Percentiles rank a stretch among this genome's conserved stretches.
These are phyloP conservation scores for Mycena metata DNA, from an alignment of 768 basidiomycete species.

Conservation along the genomic window DNA sequence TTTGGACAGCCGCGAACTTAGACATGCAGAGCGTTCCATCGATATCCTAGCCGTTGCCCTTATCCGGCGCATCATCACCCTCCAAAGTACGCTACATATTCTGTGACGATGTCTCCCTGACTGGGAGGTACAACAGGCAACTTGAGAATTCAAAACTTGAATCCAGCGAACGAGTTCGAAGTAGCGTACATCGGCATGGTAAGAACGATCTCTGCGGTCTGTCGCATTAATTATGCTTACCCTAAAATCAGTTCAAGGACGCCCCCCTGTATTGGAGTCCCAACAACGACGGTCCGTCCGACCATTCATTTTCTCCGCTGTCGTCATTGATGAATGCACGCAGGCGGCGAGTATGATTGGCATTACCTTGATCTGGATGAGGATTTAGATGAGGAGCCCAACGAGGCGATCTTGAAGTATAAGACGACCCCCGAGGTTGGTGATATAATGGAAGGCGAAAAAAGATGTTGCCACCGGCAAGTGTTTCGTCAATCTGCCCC, in stretches of 20 bases:
- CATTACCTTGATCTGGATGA: background rate
- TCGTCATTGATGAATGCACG: background rate
- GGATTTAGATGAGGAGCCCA: background rate
- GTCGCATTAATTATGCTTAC: background rate
- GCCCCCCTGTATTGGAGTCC: background rate
- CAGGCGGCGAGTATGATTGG: background rate
- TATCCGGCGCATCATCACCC: background rate
- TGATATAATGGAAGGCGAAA: background rate
- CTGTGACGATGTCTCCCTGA: background rate
- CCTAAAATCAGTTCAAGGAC: background rate
- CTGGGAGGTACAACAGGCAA: background rate
- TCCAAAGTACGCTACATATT: background rate
- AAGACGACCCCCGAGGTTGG: background rate
- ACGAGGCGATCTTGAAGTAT: slow-evolving; percentile 2
- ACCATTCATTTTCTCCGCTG: background rate
- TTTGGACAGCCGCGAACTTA: slow-evolving; percentile 14
- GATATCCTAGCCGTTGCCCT: background rate
- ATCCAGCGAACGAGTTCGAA: slow-evolving; percentile 15
- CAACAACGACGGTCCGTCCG: background rate
- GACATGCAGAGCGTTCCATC: background rate
- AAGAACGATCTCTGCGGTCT: background rate
- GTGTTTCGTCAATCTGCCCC: background rate
- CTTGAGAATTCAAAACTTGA: slow-evolving; percentile 6
- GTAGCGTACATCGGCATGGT: slow-evolving; percentile 24
- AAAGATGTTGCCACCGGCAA: background rate